Evolutionary conservation across 768 basidiomycete species (phyloP), one percentile per base, ranked within the genome.

Genomic region (Mycena chlorophos): DNA sequence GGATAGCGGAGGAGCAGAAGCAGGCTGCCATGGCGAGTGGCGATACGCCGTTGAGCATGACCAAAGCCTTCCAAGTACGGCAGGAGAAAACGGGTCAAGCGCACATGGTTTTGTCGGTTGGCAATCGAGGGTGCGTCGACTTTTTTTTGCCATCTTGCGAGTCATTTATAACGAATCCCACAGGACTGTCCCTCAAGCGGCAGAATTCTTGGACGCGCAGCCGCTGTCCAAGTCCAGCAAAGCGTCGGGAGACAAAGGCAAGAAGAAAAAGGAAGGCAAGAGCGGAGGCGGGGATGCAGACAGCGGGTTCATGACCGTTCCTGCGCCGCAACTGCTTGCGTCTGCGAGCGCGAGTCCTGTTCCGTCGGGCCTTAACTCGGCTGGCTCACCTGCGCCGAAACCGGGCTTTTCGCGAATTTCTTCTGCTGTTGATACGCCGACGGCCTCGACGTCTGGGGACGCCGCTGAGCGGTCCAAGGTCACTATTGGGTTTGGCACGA

Each of bases 1-100:
- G 90, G 77, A 98, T 98, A 61, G 91, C 87, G n/a, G 95, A 98
- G 65, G 97, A 99, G 77, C 85, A 89, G 71, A 98, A 97, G 78
- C 83, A 93, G 68, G 84, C 85, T 56, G 89, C 94, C 10, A 98
- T 98, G 94, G 85, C 81, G 17, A 93, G 93, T 63, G 92, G 93
- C 1, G 97, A 99, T 73, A 98, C 96, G 1, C 94, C 96, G 2
- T 75, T 94, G 51, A 95, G 92, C 66, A 97, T 98, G 91, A 94
- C 88, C 62, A 84, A 79, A 58, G 95, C 94, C 13, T 99, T 99
- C 77, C 88, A 95, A 66, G 84, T 88, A 51, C 80, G 97, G 54
- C 94, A 97, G 68, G 88, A 94, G 71, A 94, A 93, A 76, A 84
- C 91, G 8, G 96, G 97, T 1, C 91, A 95, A 64, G 96, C 97